Percentiles rank a stretch among this genome's conserved stretches.
These are phyloP conservation scores for Aspergillus wentii DNA, from an alignment of 495 filamentous ascomycete genomes.

Conservation along the genomic window DNA sequence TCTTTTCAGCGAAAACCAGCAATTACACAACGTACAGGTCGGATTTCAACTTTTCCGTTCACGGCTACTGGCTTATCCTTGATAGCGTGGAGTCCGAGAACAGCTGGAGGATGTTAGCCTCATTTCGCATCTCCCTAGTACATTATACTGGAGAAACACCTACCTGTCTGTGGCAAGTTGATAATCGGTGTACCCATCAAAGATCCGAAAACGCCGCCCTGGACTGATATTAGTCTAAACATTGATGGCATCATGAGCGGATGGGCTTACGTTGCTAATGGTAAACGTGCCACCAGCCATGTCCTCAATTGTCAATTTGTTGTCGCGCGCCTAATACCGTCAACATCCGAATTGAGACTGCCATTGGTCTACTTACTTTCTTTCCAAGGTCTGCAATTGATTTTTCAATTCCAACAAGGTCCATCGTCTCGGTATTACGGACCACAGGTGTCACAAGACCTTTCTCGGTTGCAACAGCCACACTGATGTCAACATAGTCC, in stretches of 20 bases:
- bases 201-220: constrained; percentile 71
- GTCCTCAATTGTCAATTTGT: constrained; percentile 97
- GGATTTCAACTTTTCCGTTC: constrained; percentile 88
- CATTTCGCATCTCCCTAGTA: too few species aligned
- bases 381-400: constrained; percentile 90
- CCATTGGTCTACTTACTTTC: constrained; percentile 55
- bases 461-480: constrained; percentile 97
- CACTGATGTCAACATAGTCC: constrained; percentile 96
- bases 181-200: constrained; percentile 99
- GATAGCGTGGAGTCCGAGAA: constrained; percentile 95
- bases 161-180: constrained; percentile 86
- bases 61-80: constrained; percentile 89
- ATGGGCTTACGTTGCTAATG: constrained; percentile 78
- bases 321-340: constrained; percentile 69
- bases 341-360: not conserved
- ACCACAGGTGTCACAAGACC: constrained; percentile 96
- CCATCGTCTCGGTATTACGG: constrained; percentile 83
- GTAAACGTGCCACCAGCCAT: constrained; percentile 99
- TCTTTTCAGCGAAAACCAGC: not conserved
- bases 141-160: too few species aligned
- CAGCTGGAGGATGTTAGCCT: constrained; percentile 50
- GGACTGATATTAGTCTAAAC: constrained; percentile 15
- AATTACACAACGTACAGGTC: constrained; percentile 60
- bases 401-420: constrained; percentile 85
- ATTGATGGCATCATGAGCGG: not conserved